Base-by-base conservation (phyloP, 2,329 filamentous ascomycete genomes). In the Cercospora sojina region DNA sequence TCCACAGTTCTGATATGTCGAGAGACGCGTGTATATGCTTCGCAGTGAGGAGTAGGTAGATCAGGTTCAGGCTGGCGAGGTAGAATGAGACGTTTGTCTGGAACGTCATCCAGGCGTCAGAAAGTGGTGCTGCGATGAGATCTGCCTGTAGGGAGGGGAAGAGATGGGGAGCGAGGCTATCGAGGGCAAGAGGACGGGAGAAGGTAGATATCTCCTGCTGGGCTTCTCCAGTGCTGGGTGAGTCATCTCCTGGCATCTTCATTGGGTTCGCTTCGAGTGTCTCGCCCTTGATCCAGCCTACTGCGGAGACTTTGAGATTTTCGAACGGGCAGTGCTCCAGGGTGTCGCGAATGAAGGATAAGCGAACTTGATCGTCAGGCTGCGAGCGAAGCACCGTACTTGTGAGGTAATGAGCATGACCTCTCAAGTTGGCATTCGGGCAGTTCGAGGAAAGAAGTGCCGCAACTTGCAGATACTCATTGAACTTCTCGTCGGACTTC, bases 231-330 rank as follows among this genome's bases (percentile, higher is more conserved):
- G 23, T 6, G 67, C 60, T 8, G 64, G 41, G 3, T 67, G 43
- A 32, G 59, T 69, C 70, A 6, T 66, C 43, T n/a, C 60, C 58
- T 13, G 74, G 67, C 8, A 43, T 23, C 38, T 68, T 67, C 12
- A 72, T 69, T 10, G 70, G 71, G 43, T 78, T 82, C 4, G 83
- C 81, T 70, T 83, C 80, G 5, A 88, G 79, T 0, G 86, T 84
- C 72, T 88, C 86, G 47, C 85, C 80, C 72, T 87, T 88, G 35
- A 88, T 77, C 86, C 86, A 88, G 35, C 83, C 82, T 5, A 88
- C 82, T 2, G 86, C 86, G 49, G 82, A 83, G 38, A 85, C 84
- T 71, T 85, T 86, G 41, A 86, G 80, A 16, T 85, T 84, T 55
- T 83, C 81, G 65, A 85, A 83, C 0, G 80, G 80, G 18, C 84